Conservation (phyloP, 2,329 filamentous ascomycete genomes). For the Penicillium janthinellum region DNA sequence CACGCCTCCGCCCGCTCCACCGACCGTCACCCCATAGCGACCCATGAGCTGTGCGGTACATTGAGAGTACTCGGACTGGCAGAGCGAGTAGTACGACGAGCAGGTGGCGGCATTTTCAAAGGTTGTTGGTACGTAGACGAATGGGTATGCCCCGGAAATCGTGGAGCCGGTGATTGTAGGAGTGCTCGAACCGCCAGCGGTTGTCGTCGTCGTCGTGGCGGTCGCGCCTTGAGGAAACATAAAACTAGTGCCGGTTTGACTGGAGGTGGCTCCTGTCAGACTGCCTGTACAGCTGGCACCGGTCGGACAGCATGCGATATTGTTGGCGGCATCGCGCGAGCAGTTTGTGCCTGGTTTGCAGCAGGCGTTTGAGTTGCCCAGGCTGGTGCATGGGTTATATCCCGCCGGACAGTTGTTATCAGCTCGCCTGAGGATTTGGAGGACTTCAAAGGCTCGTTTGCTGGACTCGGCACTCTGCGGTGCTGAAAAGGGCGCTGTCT, state of each 20-base stretch:
- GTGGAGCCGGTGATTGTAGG: conserved; percentile 41
- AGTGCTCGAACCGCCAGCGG: conserved; percentile 13
- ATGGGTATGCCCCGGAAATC: conserved; percentile 55
- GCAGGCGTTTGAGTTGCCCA: conserved; percentile 58
- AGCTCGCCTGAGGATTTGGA: conserved; percentile 36
- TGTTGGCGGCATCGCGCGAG: conserved; percentile 56
- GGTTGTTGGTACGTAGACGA: conserved; percentile 56
- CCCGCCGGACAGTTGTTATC: conserved; percentile 52
- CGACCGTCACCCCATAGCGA: conserved; percentile 56
- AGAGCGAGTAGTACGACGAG: conserved; percentile 57
- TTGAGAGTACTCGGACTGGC: conserved; percentile 50
- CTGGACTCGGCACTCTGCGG: conserved; percentile 27
- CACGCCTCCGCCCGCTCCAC: conserved; percentile 50
- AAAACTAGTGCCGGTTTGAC: conserved; percentile 31
- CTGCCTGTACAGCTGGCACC: conserved; percentile 61
- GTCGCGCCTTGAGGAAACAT: conserved; percentile 39
- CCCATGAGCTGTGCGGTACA: conserved; percentile 51
- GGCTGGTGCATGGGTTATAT: conserved; percentile 55
- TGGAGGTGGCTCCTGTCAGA: conserved; percentile 38
- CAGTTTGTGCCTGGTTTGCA: conserved; percentile 58
- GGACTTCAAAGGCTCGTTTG: conserved; percentile 33
- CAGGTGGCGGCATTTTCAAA: conserved; percentile 55
- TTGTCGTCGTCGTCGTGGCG: conserved; percentile 34
- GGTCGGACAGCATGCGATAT: conserved; percentile 64
- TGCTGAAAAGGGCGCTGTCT: conserved; percentile 34